A percentile compares a stretch with the other conserved stretches of the same genome.
Evolutionary conservation across 441 rosid species (phyloP).

Genomic region (Populus hybrid): DNA sequence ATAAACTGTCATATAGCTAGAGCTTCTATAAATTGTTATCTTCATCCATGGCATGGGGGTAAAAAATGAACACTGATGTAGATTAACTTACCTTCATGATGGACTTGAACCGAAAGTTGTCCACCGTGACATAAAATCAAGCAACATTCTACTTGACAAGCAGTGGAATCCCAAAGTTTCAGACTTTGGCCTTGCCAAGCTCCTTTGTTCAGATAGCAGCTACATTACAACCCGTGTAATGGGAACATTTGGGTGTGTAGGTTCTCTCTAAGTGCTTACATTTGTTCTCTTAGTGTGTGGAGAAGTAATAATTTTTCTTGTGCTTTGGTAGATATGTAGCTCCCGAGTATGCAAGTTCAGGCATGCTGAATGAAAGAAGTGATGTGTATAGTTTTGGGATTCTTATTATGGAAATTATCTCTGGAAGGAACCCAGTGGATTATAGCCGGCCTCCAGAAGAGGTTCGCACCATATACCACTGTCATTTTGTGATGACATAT

Average conservation of each 20-base stretch:
- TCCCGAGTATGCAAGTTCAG: conserved; percentile 94
- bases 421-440: conserved; percentile 93
- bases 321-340: conserved; percentile 69
- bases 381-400: conserved; percentile 91
- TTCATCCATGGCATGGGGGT: not conserved
- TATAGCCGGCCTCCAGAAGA: conserved; percentile 76
- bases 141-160: conserved; percentile 89
- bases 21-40: not conserved
- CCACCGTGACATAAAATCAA: conserved; percentile 86
- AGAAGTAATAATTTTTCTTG: not conserved
- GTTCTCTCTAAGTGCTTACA: conserved; percentile 1
- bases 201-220: conserved; percentile 74
- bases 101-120: conserved; percentile 96
- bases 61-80: conserved; percentile 16
- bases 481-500: not conserved
- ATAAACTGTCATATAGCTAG: not conserved
- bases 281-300: not conserved
- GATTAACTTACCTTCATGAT: conserved; percentile 83
- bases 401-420: conserved; percentile 82
- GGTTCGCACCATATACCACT: conserved; percentile 29
- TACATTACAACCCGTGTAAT: conserved; percentile 89
- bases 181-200: conserved; percentile 91
- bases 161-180: conserved; percentile 90
- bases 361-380: conserved; percentile 92
- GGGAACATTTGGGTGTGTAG: conserved; percentile 85